phyloP scores from a whole-genome alignment of 805 yeast genomes.

The Metschnikowia borealis region DNA sequence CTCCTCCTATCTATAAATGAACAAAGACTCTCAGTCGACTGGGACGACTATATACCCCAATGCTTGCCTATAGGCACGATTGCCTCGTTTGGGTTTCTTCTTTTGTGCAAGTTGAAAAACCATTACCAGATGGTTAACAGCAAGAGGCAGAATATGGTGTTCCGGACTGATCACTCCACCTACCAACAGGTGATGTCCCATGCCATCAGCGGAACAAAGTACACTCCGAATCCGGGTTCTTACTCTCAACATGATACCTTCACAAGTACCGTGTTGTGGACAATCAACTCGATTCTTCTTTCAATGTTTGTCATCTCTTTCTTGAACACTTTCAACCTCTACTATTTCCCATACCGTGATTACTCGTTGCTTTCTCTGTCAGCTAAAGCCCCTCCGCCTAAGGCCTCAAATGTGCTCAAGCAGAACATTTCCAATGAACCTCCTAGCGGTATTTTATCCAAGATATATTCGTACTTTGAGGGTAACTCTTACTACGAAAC shows the following conservation, averaged over 20 bases:
- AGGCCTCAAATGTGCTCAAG: conserved; percentile 22
- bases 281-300: conserved; percentile 13
- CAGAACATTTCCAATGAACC: conserved; percentile 13
- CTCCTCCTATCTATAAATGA: conserved; percentile 34
- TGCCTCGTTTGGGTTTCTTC: conserved; percentile 18
- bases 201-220: conserved; percentile 13
- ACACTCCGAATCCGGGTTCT: not conserved
- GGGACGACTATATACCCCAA: conserved; percentile 35
- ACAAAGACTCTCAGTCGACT: conserved; percentile 34
- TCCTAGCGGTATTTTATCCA: conserved; percentile 12
- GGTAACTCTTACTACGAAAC: conserved; percentile 16
- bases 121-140: conserved; percentile 26
- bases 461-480: conserved; percentile 14
- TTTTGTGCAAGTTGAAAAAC: conserved; percentile 21
- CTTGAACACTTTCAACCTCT: conserved; percentile 15
- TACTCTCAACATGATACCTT: conserved; percentile 6
- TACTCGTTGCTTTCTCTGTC: conserved; percentile 33
- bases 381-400: conserved; percentile 19
- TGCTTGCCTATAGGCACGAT: conserved; percentile 31
- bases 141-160: conserved; percentile 29
- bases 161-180: conserved; percentile 31
- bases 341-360: conserved; percentile 19
- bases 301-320: conserved; percentile 15
- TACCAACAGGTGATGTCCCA: conserved; percentile 29
- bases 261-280: conserved; percentile 17